These are phyloP conservation scores for Tylopilus subfusipes DNA, from an alignment of 768 basidiomycete species.

Conservation along the genomic window DNA sequence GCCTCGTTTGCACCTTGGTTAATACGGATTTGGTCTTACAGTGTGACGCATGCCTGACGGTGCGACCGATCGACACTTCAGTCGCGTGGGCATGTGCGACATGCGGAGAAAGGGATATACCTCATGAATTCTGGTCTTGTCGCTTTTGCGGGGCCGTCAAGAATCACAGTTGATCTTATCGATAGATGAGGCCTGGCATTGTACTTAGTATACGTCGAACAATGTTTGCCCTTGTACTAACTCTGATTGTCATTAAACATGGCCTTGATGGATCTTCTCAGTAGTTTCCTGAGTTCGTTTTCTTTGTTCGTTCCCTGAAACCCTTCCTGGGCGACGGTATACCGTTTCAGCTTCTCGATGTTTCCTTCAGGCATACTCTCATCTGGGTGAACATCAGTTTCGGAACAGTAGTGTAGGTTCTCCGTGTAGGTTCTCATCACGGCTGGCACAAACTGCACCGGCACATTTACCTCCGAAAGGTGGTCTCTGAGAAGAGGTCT, in stretches of 20 bases:
- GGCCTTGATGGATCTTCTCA: neutral
- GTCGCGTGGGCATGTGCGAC: slow-evolving; percentile 61
- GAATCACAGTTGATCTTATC: slow-evolving; percentile 23
- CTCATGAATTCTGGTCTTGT: slow-evolving; percentile 73
- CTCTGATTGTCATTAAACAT: neutral
- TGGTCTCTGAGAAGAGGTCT: too few species aligned
- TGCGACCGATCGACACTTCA: slow-evolving; percentile 35
- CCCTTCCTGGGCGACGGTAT: too few species aligned
- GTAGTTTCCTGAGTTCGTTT: neutral
- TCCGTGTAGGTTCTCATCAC: too few species aligned
- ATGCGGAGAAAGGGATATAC: slow-evolving; percentile 62
- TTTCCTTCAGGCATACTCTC: slow-evolving; percentile 65
- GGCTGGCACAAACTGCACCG: too few species aligned
- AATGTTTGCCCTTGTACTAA: neutral
- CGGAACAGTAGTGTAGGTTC: neutral
- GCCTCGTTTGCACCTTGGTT: slow-evolving; percentile 61
- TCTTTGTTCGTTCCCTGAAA: slow-evolving; percentile 17
- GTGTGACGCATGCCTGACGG: slow-evolving; percentile 58
- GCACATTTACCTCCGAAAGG: too few species aligned
- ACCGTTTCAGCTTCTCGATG: too few species aligned
- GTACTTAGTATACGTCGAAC: neutral
- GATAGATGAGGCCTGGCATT: neutral
- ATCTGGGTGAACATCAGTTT: slow-evolving; percentile 33
- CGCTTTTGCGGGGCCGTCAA: slow-evolving; percentile 68
- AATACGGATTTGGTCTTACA: slow-evolving; percentile 48